A percentile compares a stretch with the other conserved stretches of the same genome.
phyloP scores from a whole-genome alignment of 176 grass and related monocot species.

The Hordeum vulgare region MorexV3_pseudomolecules_assembly NC_058520.1:558039846-558040345 shows the following conservation, averaged over 20 bases:
- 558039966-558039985: conserved; percentile 36
- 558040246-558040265: background rate
- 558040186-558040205: background rate
- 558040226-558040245: background rate
- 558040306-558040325: no score
- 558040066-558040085: background rate
- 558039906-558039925: conserved; percentile 61
- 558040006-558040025: background rate
- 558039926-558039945: conserved; percentile 56
- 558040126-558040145: background rate
- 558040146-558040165: background rate
- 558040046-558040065: conserved; percentile 21
- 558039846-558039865: conserved; percentile 27
- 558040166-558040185: background rate
- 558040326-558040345: no score
- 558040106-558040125: no score
- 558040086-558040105: no score
- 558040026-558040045: background rate
- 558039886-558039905: conserved; percentile 4
- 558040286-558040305: no score
- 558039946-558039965: conserved; percentile 21
- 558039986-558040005: background rate
- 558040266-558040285: no score
- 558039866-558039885: conserved; percentile 11
- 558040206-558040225: background rate